These are phyloP conservation scores for Acanthochlamys bracteata DNA, from an alignment of 106 monocot species.

Conservation along the genomic window DNA sequence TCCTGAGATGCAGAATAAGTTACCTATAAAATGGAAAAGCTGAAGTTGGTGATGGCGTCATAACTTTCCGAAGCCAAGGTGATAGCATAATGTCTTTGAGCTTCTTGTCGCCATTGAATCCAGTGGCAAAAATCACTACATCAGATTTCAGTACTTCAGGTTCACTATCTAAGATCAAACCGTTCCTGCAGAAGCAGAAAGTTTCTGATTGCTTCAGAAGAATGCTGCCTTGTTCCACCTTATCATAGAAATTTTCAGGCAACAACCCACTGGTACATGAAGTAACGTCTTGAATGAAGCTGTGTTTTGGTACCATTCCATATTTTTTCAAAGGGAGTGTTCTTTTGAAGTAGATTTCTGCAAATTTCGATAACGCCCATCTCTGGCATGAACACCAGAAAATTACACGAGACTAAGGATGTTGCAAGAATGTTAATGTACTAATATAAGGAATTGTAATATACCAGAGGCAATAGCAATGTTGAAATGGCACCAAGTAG, in stretches of 20 bases:
- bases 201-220: slow-evolving; percentile 27
- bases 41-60: slow-evolving; percentile 19
- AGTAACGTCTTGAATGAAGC: slow-evolving; percentile 33
- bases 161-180: slow-evolving; percentile 33
- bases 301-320: slow-evolving; percentile 62
- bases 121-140: slow-evolving; percentile 67
- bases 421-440: no score
- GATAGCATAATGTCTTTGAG: slow-evolving; percentile 50
- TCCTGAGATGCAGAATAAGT: neutral
- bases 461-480: slow-evolving; percentile 54
- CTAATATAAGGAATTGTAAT: no score
- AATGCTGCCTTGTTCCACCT: slow-evolving; percentile 68
- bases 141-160: slow-evolving; percentile 20
- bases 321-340: slow-evolving; percentile 49
- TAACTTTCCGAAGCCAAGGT: slow-evolving; percentile 16
- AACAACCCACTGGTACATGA: slow-evolving; percentile 20
- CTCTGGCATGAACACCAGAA: slow-evolving; percentile 16
- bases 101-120: slow-evolving; percentile 60
- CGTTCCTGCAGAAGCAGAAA: slow-evolving; percentile 48
- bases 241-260: slow-evolving; percentile 55
- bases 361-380: slow-evolving; percentile 48
- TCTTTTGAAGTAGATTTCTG: slow-evolving; percentile 45
- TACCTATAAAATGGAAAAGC: slow-evolving; percentile 76
- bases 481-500: slow-evolving; percentile 37
- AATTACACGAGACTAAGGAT: neutral